Conservation (phyloP, 108 stramenopile genomes). For the Schizochytrium sp. region DNA sequence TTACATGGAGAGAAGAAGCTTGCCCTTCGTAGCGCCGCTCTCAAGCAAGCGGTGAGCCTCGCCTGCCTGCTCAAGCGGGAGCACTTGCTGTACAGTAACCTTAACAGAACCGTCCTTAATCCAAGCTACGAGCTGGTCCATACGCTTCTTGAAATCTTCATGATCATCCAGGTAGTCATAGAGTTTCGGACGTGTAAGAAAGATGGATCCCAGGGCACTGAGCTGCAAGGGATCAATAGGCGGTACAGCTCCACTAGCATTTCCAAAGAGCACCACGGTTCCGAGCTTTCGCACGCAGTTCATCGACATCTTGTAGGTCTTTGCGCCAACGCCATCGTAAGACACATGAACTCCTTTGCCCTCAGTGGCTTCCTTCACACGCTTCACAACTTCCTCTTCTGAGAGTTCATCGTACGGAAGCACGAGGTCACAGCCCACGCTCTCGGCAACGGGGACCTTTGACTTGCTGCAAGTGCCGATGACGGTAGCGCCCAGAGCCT, state of each 20-base stretch:
- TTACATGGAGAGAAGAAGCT: constrained; percentile 76
- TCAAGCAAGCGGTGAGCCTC: constrained; percentile 85
- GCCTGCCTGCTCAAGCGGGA: constrained; percentile 78
- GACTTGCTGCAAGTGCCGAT: constrained; percentile 83
- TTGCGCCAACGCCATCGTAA: constrained; percentile 86
- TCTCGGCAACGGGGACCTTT: constrained; percentile 74
- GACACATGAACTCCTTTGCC: constrained; percentile 75
- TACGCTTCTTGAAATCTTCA: constrained; percentile 79
- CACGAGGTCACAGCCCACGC: constrained; percentile 80
- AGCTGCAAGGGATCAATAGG: constrained; percentile 83
- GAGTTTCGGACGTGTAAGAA: constrained; percentile 85
- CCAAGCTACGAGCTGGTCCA: constrained; percentile 84
- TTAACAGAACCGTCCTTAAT: constrained; percentile 81
- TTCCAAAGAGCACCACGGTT: constrained; percentile 87
- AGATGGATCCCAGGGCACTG: constrained; percentile 80
- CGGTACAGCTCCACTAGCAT: constrained; percentile 87
- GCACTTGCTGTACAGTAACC: constrained; percentile 79
- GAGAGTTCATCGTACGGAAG: constrained; percentile 85
- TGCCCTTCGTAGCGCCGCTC: constrained; percentile 83
- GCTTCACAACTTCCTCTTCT: constrained; percentile 80
- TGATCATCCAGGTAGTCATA: constrained; percentile 80
- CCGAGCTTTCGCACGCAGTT: constrained; percentile 81
- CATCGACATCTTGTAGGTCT: constrained; percentile 84
- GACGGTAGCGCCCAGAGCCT: constrained; percentile 82
- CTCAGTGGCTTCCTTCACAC: constrained; percentile 81